Evolutionary conservation across 805 yeast species (phyloP), one percentile per base, ranked within the genome.

Genomic region (Pichia eremophila): DNA sequence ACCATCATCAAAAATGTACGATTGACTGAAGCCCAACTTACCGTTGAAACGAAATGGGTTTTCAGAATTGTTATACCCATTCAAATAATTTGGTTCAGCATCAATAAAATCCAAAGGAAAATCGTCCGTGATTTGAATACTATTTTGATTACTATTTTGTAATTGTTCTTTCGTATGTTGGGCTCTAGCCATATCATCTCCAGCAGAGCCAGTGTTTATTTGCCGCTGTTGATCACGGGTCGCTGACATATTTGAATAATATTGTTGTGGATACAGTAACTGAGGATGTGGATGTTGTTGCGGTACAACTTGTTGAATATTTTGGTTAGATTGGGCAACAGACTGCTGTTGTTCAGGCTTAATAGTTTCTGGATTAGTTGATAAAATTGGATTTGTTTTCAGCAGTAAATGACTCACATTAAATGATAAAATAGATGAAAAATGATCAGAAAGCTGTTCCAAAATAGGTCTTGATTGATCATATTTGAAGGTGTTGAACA

Each of bases 401-500:
- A 50, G 27, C 12, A 52, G n/a, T 1, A 50, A 38, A 11, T 42
- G 43, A 36, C 44, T 36, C 19, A 50, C 49, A 42, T 51, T 41
- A 17, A 40, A 28, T 6, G 51, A 52, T 10, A 53, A 37, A 10
- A 52, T 45, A 9, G 47, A 48, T 14, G 56, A 55, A 15, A 57
- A 50, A 34, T 58, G 57, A 12, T 46, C 44, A 17, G 65, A 51
- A 39, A 85, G 60, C 57, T 85, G 93, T 8, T 75, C 79, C 54
- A 69, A 71, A 5, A 85, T 59, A 2, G 78, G 69, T 28, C 18
- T 29, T 31, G 61, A 56, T 27, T 75, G 73, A 59, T 86, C 85
- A 56, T 76, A 89, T 39, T 71, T 64, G 66, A 91, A 87, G 2
- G 90, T 81, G 39, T 80, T 61, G 0, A 97, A 86, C 0, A 97